Evolutionary conservation across 2,329 filamentous ascomycete species (phyloP), one percentile per base, ranked within the genome.

Genomic region (Scopulariopsis brevicaulis): DNA sequence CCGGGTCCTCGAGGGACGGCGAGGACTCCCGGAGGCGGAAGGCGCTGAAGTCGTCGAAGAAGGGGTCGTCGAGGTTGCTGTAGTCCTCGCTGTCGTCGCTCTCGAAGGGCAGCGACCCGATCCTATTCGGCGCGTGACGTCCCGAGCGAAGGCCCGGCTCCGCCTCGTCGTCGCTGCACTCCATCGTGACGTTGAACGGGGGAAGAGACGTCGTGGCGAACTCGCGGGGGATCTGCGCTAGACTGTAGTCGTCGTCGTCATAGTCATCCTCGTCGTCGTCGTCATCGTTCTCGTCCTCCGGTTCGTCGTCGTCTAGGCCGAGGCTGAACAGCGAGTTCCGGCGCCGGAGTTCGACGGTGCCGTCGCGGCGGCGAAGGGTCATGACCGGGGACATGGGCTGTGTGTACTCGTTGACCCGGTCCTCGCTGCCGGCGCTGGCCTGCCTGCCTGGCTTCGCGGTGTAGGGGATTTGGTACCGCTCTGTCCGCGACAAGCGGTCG

Each of bases 381-480:
- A 52, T 24, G 15, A 48, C 34, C 32, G 32, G 32, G 7, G 46
- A 18, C 18, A 35, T 22, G 18, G 62, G 60, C 15, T 64, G 54
- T 32, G 28, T 66, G 63, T 40, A 63, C 61, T 24, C 66, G 65
- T 55, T 65, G 65, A 50, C 69, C 54, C 51, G 58, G 54, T 58
- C 58, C 54, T 60, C 56, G 46, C 60, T 51, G 59, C 28, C 43
- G 18, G 24, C 55, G 34, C 55, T 63, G 56, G 43, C 48, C 34
- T 55, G 61, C 53, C 61, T 63, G 37, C 61, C 60, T 51, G 54
- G 51, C 15, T 61, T 66, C 59, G 57, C 66, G 20, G 74, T 70
- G 64, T 87, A 90, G 63, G 86, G 82, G 28, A 93, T 85, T 63
- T 89, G 83, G 68, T 93, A 93, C 60, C 84, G 80, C 7, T 87